A percentile compares a stretch with the other conserved stretches of the same genome.
phyloP scores from a whole-genome alignment of 2,329 filamentous ascomycete species.

The Trichoderma sp. region DNA sequence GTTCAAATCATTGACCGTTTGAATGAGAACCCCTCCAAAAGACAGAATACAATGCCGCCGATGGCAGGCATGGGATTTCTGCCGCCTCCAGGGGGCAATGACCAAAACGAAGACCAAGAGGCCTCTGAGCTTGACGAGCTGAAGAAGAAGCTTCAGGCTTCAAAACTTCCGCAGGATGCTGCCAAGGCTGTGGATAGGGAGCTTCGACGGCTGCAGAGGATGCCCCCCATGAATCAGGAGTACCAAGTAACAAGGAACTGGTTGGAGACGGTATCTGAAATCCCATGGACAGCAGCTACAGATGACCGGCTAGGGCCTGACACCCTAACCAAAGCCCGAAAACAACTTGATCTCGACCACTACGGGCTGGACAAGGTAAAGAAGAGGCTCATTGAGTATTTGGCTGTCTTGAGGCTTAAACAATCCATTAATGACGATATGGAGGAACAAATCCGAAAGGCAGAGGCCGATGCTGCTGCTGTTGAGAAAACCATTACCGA shows the following conservation, averaged over 20 bases:
- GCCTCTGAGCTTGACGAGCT: constrained; percentile 88
- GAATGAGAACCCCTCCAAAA: constrained; percentile 42
- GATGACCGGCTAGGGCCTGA: constrained; percentile 82
- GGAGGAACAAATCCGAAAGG: constrained; percentile 72
- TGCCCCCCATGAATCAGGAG: constrained; percentile 94
- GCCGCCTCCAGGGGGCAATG: constrained; percentile 43
- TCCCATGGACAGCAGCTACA: constrained; percentile 85
- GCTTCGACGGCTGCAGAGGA: constrained; percentile 84
- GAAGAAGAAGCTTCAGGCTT: constrained; percentile 81
- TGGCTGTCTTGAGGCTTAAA: constrained; percentile 94
- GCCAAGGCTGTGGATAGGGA: constrained; percentile 90
- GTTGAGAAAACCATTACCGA: constrained; percentile 46
- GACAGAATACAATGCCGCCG: constrained; percentile 34
- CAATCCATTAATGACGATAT: constrained; percentile 84
- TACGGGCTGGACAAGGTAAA: constrained; percentile 97
- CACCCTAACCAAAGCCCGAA: constrained; percentile 75
- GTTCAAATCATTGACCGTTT: constrained; percentile 62
- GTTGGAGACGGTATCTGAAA: constrained; percentile 88
- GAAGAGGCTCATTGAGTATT: constrained; percentile 90
- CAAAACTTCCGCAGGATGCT: constrained; percentile 79
- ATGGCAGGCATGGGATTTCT: constrained; percentile 45
- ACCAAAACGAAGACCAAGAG: constrained; percentile 71
- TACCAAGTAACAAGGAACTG: constrained; percentile 94
- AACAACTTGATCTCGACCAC: constrained; percentile 93
- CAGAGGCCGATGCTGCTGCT: constrained; percentile 64